Conservation (phyloP, 1,284 basidiomycete genomes). For the Cystobasidium sp. region DNA sequence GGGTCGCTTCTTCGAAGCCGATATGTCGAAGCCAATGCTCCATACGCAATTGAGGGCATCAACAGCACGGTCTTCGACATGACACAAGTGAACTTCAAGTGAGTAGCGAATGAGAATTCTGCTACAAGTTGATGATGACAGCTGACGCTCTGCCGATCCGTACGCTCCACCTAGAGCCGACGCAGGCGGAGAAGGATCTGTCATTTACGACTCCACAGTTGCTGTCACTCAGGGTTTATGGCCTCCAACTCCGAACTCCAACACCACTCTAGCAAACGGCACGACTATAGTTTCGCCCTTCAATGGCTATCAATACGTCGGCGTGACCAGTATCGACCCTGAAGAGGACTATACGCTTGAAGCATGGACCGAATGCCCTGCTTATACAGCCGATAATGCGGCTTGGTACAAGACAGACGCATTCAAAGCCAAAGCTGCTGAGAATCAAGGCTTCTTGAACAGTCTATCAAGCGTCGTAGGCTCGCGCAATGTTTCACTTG, state of each 20-base stretch:
- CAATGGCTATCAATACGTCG: conserved; percentile 80
- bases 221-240: conserved; percentile 73
- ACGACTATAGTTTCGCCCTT: conserved; percentile 69
- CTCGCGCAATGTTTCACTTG: conserved; percentile 67
- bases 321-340: conserved; percentile 77
- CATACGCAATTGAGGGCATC: conserved; percentile 71
- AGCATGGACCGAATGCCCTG: conserved; percentile 76
- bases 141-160: background rate
- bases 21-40: conserved; percentile 69
- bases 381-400: conserved; percentile 45
- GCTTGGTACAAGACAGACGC: conserved; percentile 52
- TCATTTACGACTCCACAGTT: conserved; percentile 72
- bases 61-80: conserved; percentile 70
- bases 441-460: conserved; percentile 69
- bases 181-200: conserved; percentile 52
- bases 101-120: conserved; percentile 60
- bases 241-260: conserved; percentile 72
- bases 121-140: background rate
- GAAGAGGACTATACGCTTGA: conserved; percentile 79
- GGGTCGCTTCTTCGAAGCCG: conserved; percentile 69
- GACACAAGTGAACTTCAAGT: conserved; percentile 70
- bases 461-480: conserved; percentile 70
- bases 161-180: conserved; percentile 15
- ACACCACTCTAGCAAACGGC: conserved; percentile 75
- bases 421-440: conserved; percentile 68